phyloP scores from a whole-genome alignment of 345 rosid genomes.

The Schrenkiella parvula region DNA sequence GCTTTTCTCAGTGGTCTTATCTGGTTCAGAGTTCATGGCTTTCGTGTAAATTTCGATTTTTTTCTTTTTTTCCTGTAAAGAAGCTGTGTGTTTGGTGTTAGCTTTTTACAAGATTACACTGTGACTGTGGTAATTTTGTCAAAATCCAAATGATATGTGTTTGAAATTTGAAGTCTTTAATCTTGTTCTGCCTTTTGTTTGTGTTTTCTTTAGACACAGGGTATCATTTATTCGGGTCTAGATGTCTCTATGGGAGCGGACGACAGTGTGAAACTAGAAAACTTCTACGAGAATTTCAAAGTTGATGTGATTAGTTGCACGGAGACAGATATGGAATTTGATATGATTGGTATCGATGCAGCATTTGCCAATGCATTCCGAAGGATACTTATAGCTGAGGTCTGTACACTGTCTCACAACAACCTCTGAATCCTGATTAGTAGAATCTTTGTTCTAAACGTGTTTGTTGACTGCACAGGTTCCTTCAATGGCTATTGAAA shows the following conservation, averaged over 20 bases:
- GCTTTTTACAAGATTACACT: not conserved
- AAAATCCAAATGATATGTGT: not conserved
- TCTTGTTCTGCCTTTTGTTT: conserved; percentile 7
- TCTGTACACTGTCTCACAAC: conserved; percentile 20
- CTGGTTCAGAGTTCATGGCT: not conserved
- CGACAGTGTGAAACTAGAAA: conserved; percentile 43
- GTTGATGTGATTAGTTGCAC: conserved; percentile 57
- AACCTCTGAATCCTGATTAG: not conserved
- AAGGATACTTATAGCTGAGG: conserved; percentile 91
- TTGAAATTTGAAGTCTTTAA: not conserved
- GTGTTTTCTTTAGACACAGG: conserved; percentile 55
- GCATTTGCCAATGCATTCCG: conserved; percentile 87
- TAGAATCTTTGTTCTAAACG: not conserved
- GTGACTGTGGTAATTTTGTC: not conserved
- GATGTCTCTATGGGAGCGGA: conserved; percentile 60
- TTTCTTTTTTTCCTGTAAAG: not conserved
- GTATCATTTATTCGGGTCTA: conserved; percentile 52
- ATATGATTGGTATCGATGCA: conserved; percentile 85
- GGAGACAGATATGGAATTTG: conserved; percentile 71
- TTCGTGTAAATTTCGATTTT: not conserved
- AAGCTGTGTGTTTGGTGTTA: not conserved
- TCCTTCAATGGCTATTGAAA: conserved; percentile 97
- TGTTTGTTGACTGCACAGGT: conserved; percentile 44
- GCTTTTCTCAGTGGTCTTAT: not conserved
- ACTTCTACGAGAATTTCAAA: conserved; percentile 53